These are phyloP conservation scores for Blastobotrys parvus DNA, from an alignment of 805 yeast species.

Conservation along the genomic window DNA sequence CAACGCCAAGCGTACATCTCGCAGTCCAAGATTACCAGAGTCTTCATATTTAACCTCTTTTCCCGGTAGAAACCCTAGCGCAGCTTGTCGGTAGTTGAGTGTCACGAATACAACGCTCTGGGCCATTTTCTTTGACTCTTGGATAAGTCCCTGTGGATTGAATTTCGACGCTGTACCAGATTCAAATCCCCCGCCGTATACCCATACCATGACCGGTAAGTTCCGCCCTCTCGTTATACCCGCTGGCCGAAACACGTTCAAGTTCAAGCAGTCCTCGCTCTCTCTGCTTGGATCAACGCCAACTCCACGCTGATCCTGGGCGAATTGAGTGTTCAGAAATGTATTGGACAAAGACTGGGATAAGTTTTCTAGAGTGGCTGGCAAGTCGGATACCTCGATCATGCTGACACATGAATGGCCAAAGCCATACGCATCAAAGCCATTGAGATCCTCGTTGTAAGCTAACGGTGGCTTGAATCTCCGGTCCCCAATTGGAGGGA, in stretches of 20 bases:
- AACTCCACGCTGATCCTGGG: background rate
- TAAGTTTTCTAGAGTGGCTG: background rate
- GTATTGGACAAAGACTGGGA: background rate
- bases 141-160: background rate
- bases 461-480: conserved; percentile 23
- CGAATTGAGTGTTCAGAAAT: background rate
- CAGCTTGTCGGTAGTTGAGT: conserved; percentile 28
- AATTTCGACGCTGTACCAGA: background rate
- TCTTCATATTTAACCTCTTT: conserved; percentile 11
- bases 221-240: conserved; percentile 3
- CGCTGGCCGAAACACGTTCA: conserved; percentile 22
- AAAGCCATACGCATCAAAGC: background rate
- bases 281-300: too few species aligned
- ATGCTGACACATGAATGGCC: background rate
- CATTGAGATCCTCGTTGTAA: background rate
- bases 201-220: background rate
- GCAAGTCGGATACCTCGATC: background rate
- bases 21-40: conserved; percentile 28
- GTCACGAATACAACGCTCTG: conserved; percentile 21
- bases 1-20: conserved; percentile 30
- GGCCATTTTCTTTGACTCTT: background rate
- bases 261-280: conserved; percentile 24
- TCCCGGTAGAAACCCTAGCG: conserved; percentile 29
- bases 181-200: conserved; percentile 3
- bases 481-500: conserved; percentile 22